phyloP scores from a whole-genome alignment of 1,284 basidiomycete genomes.

The Leccinum pachyderme region DNA sequence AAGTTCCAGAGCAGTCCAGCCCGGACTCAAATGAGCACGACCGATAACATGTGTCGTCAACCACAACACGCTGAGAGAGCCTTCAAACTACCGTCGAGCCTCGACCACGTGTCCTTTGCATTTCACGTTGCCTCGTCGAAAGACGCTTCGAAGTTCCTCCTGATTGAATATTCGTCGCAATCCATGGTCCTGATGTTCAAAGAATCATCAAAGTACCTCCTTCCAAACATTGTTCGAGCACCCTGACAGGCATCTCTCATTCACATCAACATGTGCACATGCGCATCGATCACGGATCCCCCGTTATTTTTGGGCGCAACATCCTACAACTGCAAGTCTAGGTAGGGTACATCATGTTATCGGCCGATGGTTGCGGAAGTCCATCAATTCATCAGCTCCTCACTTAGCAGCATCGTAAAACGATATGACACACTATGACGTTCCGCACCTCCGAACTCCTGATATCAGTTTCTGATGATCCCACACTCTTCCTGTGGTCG shows the following conservation, averaged over 20 bases:
- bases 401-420: constrained; percentile 55
- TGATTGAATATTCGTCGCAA: background rate
- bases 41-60: constrained; percentile 84
- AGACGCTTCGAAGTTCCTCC: constrained; percentile 70
- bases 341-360: constrained; percentile 66
- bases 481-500: constrained; percentile 93
- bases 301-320: constrained; percentile 1
- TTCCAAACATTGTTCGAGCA: constrained; percentile 91
- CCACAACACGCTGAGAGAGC: constrained; percentile 80
- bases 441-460: constrained; percentile 78
- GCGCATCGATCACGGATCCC: constrained; percentile 4
- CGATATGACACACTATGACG: constrained; percentile 64
- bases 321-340: constrained; percentile 28
- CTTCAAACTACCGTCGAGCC: constrained; percentile 35
- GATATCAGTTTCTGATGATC: constrained; percentile 93
- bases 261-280: constrained; percentile 11
- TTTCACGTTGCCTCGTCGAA: constrained; percentile 90
- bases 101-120: constrained; percentile 82
- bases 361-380: background rate
- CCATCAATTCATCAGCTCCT: background rate
- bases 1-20: constrained; percentile 51
- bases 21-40: constrained; percentile 84
- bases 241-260: constrained; percentile 67
- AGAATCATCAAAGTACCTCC: constrained; percentile 68
- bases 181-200: constrained; percentile 55